Percentiles rank a stretch among this genome's conserved stretches.
These are phyloP conservation scores for Dichotomocladium elegans DNA, from an alignment of 371 early-diverging fungal species.

Conservation along the genomic window DNA sequence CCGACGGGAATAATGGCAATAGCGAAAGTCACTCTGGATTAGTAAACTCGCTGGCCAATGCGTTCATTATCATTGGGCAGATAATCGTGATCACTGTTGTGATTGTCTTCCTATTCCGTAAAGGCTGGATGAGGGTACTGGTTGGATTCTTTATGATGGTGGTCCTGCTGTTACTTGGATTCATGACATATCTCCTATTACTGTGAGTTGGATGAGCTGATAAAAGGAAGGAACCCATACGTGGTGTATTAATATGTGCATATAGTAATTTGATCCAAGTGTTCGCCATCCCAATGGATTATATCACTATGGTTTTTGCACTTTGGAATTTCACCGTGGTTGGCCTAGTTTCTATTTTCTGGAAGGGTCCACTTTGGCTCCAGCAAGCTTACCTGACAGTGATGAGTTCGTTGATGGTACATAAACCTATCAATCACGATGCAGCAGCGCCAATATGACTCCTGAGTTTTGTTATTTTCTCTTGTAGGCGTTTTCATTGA, in stretches of 20 bases:
- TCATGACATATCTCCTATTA: constrained; percentile 70
- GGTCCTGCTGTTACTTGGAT: constrained; percentile 66
- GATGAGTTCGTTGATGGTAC: constrained; percentile 80
- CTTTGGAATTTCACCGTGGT: constrained; percentile 79
- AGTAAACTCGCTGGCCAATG: constrained; percentile 52
- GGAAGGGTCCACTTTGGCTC: constrained; percentile 75
- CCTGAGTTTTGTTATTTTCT: no score
- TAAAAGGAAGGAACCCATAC: constrained; percentile 11
- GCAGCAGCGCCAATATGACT: no score
- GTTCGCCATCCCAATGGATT: constrained; percentile 71
- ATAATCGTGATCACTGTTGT: constrained; percentile 77
- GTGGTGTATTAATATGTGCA: background rate
- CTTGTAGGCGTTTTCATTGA: constrained; percentile 68
- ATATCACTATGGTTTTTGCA: constrained; percentile 67
- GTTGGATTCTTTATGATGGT: constrained; percentile 75
- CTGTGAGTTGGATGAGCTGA: constrained; percentile 26
- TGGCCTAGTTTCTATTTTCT: constrained; percentile 78
- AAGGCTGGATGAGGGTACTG: constrained; percentile 74
- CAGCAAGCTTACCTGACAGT: constrained; percentile 79
- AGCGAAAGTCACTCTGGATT: constrained; percentile 7
- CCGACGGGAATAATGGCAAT: background rate
- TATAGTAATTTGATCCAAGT: constrained; percentile 53
- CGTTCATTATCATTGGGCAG: constrained; percentile 72
- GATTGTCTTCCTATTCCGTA: constrained; percentile 71
- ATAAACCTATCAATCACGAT: no score